Evolutionary conservation across 371 early-diverging fungal genomes (phyloP), one percentile per base, ranked within the genome.

Genomic region (Nematocida displodere): DNA sequence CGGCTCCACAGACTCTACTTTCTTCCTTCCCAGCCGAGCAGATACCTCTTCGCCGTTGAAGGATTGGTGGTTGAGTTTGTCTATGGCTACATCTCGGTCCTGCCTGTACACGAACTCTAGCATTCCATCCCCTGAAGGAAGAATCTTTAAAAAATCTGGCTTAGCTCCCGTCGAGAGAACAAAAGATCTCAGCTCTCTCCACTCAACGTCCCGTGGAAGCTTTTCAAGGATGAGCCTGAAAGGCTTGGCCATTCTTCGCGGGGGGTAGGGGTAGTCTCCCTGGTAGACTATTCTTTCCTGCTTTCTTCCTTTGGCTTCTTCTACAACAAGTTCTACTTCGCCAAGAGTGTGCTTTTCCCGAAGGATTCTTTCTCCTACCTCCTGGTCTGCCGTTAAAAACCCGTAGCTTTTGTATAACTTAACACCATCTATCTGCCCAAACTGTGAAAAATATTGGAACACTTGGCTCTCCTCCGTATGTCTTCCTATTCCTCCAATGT

Each of bases 351-450:
- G 8, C 7, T 40, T 33, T 2, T 71, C 75, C 15, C 31, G 24
- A 7, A 71, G 54, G 22, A 71, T 71, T 28, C 54, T 59, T 5
- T 62, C 44, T 31, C 61, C 61, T 22, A 42, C 39, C 20, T 62
- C 75, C 31, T 34, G 24, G 17, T 71, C 75, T 22, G 47, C 59
- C 1, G 52, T 71, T 1, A 61, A 33, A 62, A 71, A 71, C 15
- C 75, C 75, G 24, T 59, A 71, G 7, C 44, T 46, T 15, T 28
- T 71, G 58, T 71, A 71, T 29, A 71, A 29, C 36, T 71, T 71
- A 1, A 71, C 1, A 8, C 28, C 11, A 8, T 29, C 46, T 50
- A 71, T 37, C 36, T 33, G 29, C 8, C 75, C 75, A 20, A 49
- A 71, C 50, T 47, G 20, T 22, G 48, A 71, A 37, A 71, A 59